Percentiles rank a stretch among this genome's conserved stretches.
Conservation (phyloP, 345 rosid species). For the Pseudoturritis turrita region DNA sequence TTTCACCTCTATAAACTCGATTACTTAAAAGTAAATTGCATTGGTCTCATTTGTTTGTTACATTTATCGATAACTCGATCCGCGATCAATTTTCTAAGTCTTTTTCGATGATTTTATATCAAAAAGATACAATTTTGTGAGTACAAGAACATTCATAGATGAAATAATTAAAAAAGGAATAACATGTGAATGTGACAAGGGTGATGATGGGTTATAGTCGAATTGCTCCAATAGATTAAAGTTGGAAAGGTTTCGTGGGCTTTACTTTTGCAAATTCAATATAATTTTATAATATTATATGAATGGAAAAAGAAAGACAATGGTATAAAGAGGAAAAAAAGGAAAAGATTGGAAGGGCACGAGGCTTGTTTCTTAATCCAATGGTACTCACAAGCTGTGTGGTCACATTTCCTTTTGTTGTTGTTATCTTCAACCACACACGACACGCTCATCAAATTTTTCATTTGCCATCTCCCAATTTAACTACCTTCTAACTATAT, state of each 20-base stretch:
- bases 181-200: constrained; percentile 29
- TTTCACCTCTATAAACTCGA: not conserved
- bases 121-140: not conserved
- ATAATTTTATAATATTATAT: not conserved
- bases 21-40: not conserved
- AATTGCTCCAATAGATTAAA: constrained; percentile 24
- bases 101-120: not conserved
- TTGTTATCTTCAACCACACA: constrained; percentile 22
- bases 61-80: not conserved
- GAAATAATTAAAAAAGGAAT: not conserved
- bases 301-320: constrained; percentile 14
- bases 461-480: not conserved
- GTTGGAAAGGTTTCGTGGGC: constrained; percentile 38
- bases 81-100: not conserved
- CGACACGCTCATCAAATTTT: constrained; percentile 1
- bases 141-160: not conserved
- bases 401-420: constrained; percentile 25
- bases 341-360: constrained; percentile 33
- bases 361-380: constrained; percentile 40
- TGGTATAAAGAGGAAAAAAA: constrained; percentile 21
- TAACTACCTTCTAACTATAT: constrained; percentile 20
- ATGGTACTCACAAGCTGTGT: constrained; percentile 28
- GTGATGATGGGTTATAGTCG: constrained; percentile 29
- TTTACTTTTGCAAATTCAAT: constrained; percentile 30
- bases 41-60: too few relatives aligned